Evolutionary conservation across 352 stramenopile species (phyloP).

Genomic region (Phytophthora pseudosyringae): DNA sequence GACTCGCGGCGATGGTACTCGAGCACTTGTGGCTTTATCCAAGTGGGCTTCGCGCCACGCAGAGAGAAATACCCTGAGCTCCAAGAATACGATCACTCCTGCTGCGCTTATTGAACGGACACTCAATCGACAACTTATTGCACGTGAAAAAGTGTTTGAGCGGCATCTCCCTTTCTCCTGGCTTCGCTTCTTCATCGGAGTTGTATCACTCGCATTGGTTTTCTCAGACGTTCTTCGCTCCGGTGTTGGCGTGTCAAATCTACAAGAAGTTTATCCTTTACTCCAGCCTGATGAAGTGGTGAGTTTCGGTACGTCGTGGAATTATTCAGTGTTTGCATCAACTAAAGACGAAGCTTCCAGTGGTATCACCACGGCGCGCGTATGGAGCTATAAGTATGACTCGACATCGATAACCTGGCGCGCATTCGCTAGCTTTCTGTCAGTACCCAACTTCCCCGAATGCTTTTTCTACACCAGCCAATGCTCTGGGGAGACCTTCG

Average conservation of each 20-base stretch:
- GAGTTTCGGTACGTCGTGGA: slow-evolving; percentile 40
- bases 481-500: slow-evolving; percentile 23
- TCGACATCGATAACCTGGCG: slow-evolving; percentile 41
- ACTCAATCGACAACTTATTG: slow-evolving; percentile 19
- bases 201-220: slow-evolving; percentile 37
- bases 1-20: slow-evolving; percentile 9
- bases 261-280: slow-evolving; percentile 20
- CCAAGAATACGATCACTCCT: slow-evolving; percentile 14
- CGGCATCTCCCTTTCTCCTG: slow-evolving; percentile 40
- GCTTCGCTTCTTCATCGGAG: slow-evolving; percentile 26
- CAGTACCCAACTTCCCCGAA: slow-evolving; percentile 23
- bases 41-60: slow-evolving; percentile 20
- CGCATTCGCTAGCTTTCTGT: slow-evolving; percentile 32
- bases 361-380: slow-evolving; percentile 9
- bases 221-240: slow-evolving; percentile 42
- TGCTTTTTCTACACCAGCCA: slow-evolving; percentile 39
- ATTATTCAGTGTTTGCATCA: slow-evolving; percentile 38
- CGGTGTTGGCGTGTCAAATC: slow-evolving; percentile 32
- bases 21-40: slow-evolving; percentile 18
- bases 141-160: slow-evolving; percentile 33
- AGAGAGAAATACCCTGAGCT: slow-evolving; percentile 19
- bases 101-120: slow-evolving; percentile 32
- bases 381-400: slow-evolving; percentile 53
- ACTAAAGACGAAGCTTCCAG: slow-evolving; percentile 25
- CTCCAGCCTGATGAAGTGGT: slow-evolving; percentile 44